Evolutionary conservation across 2,329 filamentous ascomycete genomes (phyloP), one percentile per base, ranked within the genome.

Genomic region (Mycosphaerelloides madeirae): DNA sequence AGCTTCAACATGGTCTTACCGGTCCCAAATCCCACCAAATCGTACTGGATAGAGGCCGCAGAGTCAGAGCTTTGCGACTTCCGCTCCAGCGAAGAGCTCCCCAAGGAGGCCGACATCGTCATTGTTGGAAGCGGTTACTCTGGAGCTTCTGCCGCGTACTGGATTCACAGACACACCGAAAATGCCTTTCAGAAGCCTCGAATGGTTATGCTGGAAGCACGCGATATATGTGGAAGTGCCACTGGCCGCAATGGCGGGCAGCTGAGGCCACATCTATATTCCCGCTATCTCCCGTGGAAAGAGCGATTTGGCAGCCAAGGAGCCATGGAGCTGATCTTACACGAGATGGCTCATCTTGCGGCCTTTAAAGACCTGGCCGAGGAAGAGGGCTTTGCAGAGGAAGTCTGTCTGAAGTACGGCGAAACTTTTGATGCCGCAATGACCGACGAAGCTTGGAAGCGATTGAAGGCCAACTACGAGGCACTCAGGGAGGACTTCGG

Each of bases 81-180:
- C 29, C 40, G 41, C 18, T 55, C 53, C 6, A 50, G 42, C 13
- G 40, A 45, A 13, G 42, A 52, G 1, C 47, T 64, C 2, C 63
- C 63, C 2, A 18, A 39, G 13, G 57, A 72, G 48, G 64, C 68
- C 14, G 70, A 74, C 59, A 68, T 74, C 11, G 60, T 63, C 6
- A 73, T 77, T 31, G 58, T 77, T n/a, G 75, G 75, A 14, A 73
- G 74, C n/a, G 75, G 75, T 11, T 75, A 75, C 41, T 58, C 61
- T 28, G 63, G 68, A 7, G 56, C 58, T 16, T 42, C 61, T 6
- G 49, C 55, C 3, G 58, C 61, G 11, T 62, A 61, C 33, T 62
- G 59, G 55, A 44, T 64, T 4, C 51, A 58, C 29, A 60, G 60
- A 47, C 50, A 42, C 38, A 52, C 52, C 16, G 43, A 54, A 34